Evolutionary conservation across 2,329 filamentous ascomycete species (phyloP).

Genomic region (Aureobasidium sp.): DNA sequence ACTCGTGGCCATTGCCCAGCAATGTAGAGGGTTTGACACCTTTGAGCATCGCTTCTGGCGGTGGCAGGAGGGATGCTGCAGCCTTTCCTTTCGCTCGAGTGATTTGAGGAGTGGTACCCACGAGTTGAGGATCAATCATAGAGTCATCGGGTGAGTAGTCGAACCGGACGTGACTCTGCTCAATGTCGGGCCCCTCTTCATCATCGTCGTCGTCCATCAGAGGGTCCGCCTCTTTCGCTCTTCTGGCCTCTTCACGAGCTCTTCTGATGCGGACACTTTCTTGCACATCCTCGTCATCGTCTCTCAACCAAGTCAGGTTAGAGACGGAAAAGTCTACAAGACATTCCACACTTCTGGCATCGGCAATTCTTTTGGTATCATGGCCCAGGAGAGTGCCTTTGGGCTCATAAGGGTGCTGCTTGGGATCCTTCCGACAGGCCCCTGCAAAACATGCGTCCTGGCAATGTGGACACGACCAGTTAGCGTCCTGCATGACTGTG

Average conservation of each 20-base stretch:
- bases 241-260: conserved; percentile 46
- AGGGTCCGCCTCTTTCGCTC: conserved; percentile 40
- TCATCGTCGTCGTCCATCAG: conserved; percentile 35
- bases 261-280: conserved; percentile 32
- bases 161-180: conserved; percentile 32
- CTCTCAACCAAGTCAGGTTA: conserved; percentile 74
- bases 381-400: conserved; percentile 83
- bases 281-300: conserved; percentile 35
- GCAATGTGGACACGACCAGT: conserved; percentile 88
- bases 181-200: conserved; percentile 32
- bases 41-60: conserved; percentile 24
- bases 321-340: conserved; percentile 86
- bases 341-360: conserved; percentile 81
- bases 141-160: conserved; percentile 33
- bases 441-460: conserved; percentile 80
- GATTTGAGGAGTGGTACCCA: not conserved
- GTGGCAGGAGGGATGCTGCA: conserved; percentile 18
- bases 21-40: conserved; percentile 18
- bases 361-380: conserved; percentile 82
- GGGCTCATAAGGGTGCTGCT: conserved; percentile 73
- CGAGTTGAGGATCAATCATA: conserved; percentile 27
- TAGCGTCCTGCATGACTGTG: conserved; percentile 66
- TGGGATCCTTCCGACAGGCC: conserved; percentile 59
- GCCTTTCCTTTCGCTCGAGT: not conserved
- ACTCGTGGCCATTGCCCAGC: conserved; percentile 11